Conservation (phyloP, 2,329 filamentous ascomycete genomes). For the Polytolypa hystricis region DNA sequence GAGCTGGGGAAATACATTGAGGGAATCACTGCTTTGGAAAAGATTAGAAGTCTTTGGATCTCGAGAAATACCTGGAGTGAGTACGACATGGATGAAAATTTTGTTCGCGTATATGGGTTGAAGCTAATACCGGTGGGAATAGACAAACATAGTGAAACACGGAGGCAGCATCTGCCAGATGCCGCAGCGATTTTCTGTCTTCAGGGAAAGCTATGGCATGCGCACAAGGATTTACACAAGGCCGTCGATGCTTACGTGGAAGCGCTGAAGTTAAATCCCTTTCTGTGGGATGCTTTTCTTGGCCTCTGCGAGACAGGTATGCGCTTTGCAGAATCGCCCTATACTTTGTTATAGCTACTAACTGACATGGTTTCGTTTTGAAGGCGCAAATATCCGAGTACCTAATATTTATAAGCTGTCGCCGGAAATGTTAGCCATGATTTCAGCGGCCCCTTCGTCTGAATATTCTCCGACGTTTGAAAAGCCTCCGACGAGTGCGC, state of each 20-base stretch:
- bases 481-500: constrained; percentile 22
- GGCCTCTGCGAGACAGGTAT: constrained; percentile 67
- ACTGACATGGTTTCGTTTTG: too few species aligned
- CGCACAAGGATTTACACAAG: constrained; percentile 67
- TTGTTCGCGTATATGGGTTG: constrained; percentile 4
- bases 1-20: constrained; percentile 67
- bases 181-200: constrained; percentile 73
- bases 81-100: constrained; percentile 14
- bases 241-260: constrained; percentile 82
- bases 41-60: constrained; percentile 63
- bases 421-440: constrained; percentile 46
- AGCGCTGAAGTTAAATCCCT: constrained; percentile 77
- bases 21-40: constrained; percentile 74
- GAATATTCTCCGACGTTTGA: constrained; percentile 23
- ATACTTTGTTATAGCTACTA: too few species aligned
- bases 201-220: constrained; percentile 76
- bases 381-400: constrained; percentile 68
- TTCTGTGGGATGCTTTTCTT: constrained; percentile 96
- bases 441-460: constrained; percentile 27
- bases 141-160: constrained; percentile 64
- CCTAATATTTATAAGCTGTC: constrained; percentile 77
- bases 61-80: constrained; percentile 68
- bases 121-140: constrained; percentile 8
- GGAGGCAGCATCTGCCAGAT: constrained; percentile 67
- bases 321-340: constrained; percentile 6